Conservation (phyloP, 2,329 filamentous ascomycete genomes). For the Nigrospora oryzae region DNA sequence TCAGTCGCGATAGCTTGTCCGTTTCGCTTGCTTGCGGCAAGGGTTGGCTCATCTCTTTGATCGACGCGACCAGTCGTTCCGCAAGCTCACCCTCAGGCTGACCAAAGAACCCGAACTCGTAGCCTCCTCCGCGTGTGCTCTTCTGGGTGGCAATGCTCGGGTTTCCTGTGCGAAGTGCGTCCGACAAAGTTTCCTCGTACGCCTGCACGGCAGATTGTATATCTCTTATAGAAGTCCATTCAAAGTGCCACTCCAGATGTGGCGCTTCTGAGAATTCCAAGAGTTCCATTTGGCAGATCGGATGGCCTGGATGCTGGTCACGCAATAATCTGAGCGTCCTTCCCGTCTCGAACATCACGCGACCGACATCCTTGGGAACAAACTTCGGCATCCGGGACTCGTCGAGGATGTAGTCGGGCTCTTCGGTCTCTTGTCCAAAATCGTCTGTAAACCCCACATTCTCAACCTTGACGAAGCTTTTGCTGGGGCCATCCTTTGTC, state of each 20-base stretch:
- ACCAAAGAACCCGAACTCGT: constrained; percentile 38
- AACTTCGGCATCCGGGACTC: constrained; percentile 62
- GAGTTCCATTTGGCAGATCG: constrained; percentile 47
- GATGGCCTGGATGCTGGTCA: constrained; percentile 62
- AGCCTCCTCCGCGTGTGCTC: constrained; percentile 1
- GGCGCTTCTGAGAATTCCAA: constrained; percentile 42
- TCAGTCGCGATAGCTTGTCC: constrained; percentile 29
- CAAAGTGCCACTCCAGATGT: constrained; percentile 58
- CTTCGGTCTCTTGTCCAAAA: constrained; percentile 46
- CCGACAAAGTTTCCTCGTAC: constrained; percentile 37
- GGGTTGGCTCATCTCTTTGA: constrained; percentile 33
- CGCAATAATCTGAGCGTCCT: constrained; percentile 67
- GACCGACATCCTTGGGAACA: constrained; percentile 59
- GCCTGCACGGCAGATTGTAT: constrained; percentile 51
- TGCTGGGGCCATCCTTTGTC: constrained; percentile 38
- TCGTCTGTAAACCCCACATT: constrained; percentile 48
- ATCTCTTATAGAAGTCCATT: constrained; percentile 59
- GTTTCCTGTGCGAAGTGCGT: constrained; percentile 16
- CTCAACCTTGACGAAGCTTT: constrained; percentile 54
- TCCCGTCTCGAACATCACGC: constrained; percentile 70
- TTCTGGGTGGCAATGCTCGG: too few relatives aligned
- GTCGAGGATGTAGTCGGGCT: constrained; percentile 55
- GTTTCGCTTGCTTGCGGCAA: constrained; percentile 9
- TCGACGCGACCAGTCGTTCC: constrained; percentile 39
- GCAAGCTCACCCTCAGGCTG: constrained; percentile 37